Base-by-base conservation (phyloP, 805 yeast species). In the Candida railenensis region DNA sequence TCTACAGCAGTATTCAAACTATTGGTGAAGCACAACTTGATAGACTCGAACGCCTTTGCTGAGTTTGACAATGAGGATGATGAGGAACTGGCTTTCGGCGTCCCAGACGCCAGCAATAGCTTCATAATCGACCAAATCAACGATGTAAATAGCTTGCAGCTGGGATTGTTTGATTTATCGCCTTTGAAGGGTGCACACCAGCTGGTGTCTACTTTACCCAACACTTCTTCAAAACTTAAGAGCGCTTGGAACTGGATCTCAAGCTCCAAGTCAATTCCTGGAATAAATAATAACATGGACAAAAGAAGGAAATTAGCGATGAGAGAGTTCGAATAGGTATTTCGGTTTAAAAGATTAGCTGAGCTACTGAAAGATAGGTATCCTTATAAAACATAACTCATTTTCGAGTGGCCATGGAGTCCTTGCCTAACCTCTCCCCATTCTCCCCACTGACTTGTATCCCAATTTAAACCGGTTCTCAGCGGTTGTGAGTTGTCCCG, bases 281-380 rank as follows among this genome's bases (percentile, higher is more conserved):
- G 55, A 15, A 59, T 62, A 18, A 66, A 65, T 32, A 49, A 46
- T 20, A 55, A 53, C 45, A 65, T 73, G 66, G 77, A 72, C 44
- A 64, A 62, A 46, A 61, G 77, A 54, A 59, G 77, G 45, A 68
- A 71, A 45, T 53, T 67, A 40, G 77, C 77, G 8, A 52, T 72
- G 49, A 64, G 64, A 52, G 74, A 69, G 52, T 53, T 73, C 40
- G 76, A 70, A 37, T 65, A 55, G 46, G 37, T n/a, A n/a, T n/a
- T n/a, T 34, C 19, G 15, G 9, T 34, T 34, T n/a, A n/a, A n/a
- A n/a, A n/a, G n/a, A n/a, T n/a, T n/a, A n/a, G n/a, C n/a, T n/a
- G n/a, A n/a, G n/a, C n/a, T n/a, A n/a, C n/a, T n/a, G n/a, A n/a
- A n/a, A n/a, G n/a, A n/a, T n/a, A n/a, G n/a, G n/a, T n/a, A n/a